Conservation (phyloP, 768 basidiomycete species). For the Neoboletus subvelutipes region DNA sequence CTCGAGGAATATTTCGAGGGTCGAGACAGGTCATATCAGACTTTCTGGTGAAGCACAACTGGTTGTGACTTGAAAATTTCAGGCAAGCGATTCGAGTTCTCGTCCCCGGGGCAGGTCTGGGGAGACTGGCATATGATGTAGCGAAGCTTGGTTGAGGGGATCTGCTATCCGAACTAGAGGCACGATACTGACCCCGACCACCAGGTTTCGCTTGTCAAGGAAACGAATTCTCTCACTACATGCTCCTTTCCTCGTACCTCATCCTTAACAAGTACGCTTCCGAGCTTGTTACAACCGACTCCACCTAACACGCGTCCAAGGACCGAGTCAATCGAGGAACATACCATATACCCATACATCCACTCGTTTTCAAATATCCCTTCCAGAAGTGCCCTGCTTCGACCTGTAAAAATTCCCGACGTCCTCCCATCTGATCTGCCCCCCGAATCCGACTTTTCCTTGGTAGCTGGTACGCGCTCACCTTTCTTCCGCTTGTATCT, state of each 20-base stretch:
- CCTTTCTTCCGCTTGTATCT: neutral
- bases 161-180: neutral
- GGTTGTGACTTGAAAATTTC: neutral
- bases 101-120: constrained; percentile 88
- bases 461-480: constrained; percentile 70
- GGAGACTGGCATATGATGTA: constrained; percentile 85
- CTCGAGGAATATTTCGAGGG: constrained; percentile 60
- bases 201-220: constrained; percentile 88
- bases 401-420: constrained; percentile 75
- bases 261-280: constrained; percentile 75
- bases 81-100: constrained; percentile 68
- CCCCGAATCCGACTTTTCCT: constrained; percentile 63
- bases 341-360: constrained; percentile 85
- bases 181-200: neutral
- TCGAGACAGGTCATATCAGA: constrained; percentile 43
- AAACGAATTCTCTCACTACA: constrained; percentile 95
- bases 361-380: constrained; percentile 89
- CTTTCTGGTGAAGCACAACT: neutral
- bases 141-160: constrained; percentile 65
- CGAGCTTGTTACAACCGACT: neutral
- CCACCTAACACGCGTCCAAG: constrained; percentile 31
- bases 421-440: constrained; percentile 76
- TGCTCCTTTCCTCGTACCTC: constrained; percentile 87
- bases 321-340: constrained; percentile 62
- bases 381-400: constrained; percentile 58